phyloP scores from a whole-genome alignment of 2,329 filamentous ascomycete genomes.

The Thielaviopsis punctulata region DNA sequence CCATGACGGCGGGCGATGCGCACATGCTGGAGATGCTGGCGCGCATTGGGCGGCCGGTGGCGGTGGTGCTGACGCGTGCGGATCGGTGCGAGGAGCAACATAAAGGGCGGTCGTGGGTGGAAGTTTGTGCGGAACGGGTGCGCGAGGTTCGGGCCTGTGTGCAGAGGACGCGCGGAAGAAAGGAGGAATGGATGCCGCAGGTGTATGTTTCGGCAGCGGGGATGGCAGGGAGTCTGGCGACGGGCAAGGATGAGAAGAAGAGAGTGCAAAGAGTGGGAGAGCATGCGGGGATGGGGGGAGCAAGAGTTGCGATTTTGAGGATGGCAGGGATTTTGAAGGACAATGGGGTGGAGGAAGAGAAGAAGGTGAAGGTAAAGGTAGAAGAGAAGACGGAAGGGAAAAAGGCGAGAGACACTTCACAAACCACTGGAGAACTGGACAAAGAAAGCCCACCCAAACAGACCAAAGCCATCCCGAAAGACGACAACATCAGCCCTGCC shows the following conservation, averaged over 20 bases:
- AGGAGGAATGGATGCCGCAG: constrained; percentile 18
- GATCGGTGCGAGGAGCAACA: constrained; percentile 26
- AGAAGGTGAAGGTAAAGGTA: background rate
- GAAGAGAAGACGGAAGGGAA: background rate
- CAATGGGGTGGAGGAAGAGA: constrained; percentile 14
- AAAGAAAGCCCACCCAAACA: background rate
- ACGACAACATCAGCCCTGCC: constrained; percentile 17
- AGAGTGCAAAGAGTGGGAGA: constrained; percentile 15
- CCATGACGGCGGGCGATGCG: constrained; percentile 30
- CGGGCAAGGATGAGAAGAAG: constrained; percentile 10
- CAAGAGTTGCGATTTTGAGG: constrained; percentile 23
- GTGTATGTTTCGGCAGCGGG: constrained; percentile 23
- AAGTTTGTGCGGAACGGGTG: constrained; percentile 17
- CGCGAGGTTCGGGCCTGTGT: constrained; percentile 16
- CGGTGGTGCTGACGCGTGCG: constrained; percentile 38
- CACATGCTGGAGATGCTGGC: constrained; percentile 31
- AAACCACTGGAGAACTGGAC: background rate
- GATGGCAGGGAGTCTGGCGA: constrained; percentile 19
- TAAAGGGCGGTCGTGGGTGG: constrained; percentile 14
- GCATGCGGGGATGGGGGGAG: constrained; percentile 23
- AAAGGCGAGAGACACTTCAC: background rate
- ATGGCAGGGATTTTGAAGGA: constrained; percentile 22
- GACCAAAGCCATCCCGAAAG: constrained; percentile 17
- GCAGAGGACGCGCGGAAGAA: constrained; percentile 14
- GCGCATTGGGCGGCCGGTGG: constrained; percentile 26